Percentiles rank a stretch among this genome's conserved stretches.
phyloP scores from a whole-genome alignment of 2,329 filamentous ascomycete species.

The Chaetomium olivaceum region DNA sequence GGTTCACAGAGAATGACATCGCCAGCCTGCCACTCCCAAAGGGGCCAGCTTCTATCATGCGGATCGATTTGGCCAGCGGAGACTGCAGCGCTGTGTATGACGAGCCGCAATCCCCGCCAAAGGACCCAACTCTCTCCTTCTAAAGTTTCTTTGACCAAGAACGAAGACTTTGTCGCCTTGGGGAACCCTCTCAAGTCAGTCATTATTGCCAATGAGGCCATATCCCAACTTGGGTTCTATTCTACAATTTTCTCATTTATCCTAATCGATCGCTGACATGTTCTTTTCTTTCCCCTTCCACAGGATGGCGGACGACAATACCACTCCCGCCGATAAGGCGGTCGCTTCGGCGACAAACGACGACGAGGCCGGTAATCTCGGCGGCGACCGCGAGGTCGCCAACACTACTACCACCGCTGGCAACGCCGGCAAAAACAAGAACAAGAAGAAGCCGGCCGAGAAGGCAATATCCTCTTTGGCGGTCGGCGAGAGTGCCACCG shows the following conservation, averaged over 20 bases:
- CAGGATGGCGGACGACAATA: not conserved
- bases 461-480: not conserved
- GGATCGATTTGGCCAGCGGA: not conserved
- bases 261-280: not conserved
- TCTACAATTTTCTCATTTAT: not conserved
- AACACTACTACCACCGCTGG: not conserved
- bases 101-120: not conserved
- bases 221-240: not conserved
- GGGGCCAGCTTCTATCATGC: not conserved
- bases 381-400: not conserved
- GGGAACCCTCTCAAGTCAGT: not conserved
- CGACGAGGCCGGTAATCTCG: not conserved
- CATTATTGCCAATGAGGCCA: not conserved
- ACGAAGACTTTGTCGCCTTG: not conserved
- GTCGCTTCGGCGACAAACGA: conserved; percentile 1
- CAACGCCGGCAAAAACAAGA: conserved; percentile 8
- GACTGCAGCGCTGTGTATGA: too few relatives aligned
- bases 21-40: too few relatives aligned
- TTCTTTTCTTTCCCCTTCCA: not conserved
- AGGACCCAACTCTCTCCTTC: not conserved
- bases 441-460: conserved; percentile 11
- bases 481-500: not conserved
- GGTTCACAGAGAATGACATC: not conserved
- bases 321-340: conserved; percentile 1
- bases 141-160: not conserved